These are phyloP conservation scores for Elaeis oleifera DNA, from an alignment of 202 grass and related monocot species.

Conservation along the genomic window DNA sequence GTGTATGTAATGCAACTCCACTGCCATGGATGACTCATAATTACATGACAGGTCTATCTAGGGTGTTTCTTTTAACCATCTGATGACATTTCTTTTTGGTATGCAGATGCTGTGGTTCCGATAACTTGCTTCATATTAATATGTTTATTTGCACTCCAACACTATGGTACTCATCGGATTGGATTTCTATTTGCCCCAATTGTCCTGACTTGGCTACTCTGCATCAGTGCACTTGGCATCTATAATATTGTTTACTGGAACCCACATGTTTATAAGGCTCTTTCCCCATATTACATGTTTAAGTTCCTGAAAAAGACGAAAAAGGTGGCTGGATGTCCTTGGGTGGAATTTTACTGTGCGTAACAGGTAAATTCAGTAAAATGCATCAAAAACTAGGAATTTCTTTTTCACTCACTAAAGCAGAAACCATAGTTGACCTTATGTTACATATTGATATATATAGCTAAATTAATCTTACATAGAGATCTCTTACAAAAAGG, in stretches of 20 bases:
- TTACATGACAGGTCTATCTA: no score
- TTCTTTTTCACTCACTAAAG: no score
- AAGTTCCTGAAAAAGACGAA: constrained; percentile 98
- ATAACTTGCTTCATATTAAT: constrained; percentile 87
- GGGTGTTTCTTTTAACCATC: no score
- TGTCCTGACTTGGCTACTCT: constrained; percentile 87
- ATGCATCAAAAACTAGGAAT: no score
- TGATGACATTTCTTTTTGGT: no score
- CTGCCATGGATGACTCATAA: no score
- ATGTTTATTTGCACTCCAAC: constrained; percentile 91
- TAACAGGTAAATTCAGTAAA: constrained; percentile 60
- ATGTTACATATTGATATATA: no score
- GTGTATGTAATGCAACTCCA: no score
- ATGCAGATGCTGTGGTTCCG: constrained; percentile 89
- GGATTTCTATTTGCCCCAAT: constrained; percentile 91
- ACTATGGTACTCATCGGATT: constrained; percentile 78
- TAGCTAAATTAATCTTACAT: no score
- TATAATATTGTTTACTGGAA: constrained; percentile 96
- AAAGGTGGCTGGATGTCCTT: constrained; percentile 95
- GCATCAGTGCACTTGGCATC: constrained; percentile 82
- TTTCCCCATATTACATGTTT: constrained; percentile 89
- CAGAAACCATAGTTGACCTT: no score
- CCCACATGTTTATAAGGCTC: constrained; percentile 71
- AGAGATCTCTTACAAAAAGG: no score
- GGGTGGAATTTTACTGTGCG: constrained; percentile 94